phyloP scores from a whole-genome alignment of 139 green algal genomes.

The Edaphochlamys debaryana region DNA sequence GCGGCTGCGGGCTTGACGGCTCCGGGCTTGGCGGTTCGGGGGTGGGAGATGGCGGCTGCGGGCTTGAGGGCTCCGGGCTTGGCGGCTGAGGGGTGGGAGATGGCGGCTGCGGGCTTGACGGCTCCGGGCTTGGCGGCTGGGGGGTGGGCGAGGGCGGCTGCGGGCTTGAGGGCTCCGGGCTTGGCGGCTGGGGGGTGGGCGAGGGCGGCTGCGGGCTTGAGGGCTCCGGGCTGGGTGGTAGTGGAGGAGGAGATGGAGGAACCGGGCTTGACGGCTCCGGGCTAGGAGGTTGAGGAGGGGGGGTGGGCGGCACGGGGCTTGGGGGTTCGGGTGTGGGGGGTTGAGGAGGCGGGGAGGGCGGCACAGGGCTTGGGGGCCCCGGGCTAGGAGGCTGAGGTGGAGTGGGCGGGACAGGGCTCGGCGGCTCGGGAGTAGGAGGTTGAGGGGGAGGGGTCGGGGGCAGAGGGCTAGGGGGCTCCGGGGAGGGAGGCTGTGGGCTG shows the following conservation, averaged over 20 bases:
- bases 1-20: neutral
- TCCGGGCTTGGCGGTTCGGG: neutral
- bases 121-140: no score
- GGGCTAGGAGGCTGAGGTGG: no score
- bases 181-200: neutral
- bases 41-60: neutral
- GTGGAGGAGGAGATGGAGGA: neutral
- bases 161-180: neutral
- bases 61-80: neutral
- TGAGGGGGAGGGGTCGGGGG: neutral
- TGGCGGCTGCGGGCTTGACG: neutral
- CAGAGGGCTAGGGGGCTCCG: neutral
- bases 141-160: neutral
- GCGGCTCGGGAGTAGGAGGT: neutral
- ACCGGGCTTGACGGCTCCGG: neutral
- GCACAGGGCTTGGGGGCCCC: no score
- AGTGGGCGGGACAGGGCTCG: neutral
- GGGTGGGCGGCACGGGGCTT: neutral
- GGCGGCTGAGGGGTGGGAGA: neutral
- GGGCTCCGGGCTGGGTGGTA: neutral
- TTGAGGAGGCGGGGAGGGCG: no score
- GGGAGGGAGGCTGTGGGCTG: no score
- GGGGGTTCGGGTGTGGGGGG: no score
- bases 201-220: neutral
- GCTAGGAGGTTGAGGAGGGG: neutral